Percentiles rank a stretch among this genome's conserved stretches.
phyloP scores from a whole-genome alignment of 2,329 filamentous ascomycete genomes.

The Trichophyton verrucosum region DNA sequence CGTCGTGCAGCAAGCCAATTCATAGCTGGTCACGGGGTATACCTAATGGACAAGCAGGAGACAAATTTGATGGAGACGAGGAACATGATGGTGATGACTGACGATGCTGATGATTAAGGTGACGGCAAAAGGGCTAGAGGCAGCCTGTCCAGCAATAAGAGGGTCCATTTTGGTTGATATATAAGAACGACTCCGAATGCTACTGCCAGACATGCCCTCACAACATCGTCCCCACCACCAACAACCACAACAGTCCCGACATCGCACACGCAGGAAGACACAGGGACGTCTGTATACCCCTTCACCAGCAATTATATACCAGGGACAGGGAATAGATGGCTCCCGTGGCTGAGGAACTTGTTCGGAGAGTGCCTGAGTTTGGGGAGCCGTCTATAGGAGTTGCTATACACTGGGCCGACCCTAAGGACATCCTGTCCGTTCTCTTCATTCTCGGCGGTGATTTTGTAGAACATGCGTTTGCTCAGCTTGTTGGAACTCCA shows the following conservation, averaged over 20 bases:
- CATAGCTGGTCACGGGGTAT: not conserved
- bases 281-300: not conserved
- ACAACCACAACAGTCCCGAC: no score
- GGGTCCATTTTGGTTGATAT: not conserved
- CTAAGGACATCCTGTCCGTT: not conserved
- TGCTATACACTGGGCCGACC: not conserved
- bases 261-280: not conserved
- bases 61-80: not conserved
- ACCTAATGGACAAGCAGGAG: not conserved
- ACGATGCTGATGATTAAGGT: not conserved
- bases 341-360: not conserved
- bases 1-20: not conserved
- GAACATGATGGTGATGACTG: not conserved
- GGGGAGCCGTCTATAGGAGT: not conserved
- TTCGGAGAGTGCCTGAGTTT: not conserved
- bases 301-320: not conserved
- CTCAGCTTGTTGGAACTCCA: slow-evolving; percentile 19
- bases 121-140: not conserved
- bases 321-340: not conserved
- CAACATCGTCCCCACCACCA: not conserved
- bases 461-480: slow-evolving; percentile 25
- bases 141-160: not conserved
- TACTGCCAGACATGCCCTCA: not conserved
- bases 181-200: not conserved
- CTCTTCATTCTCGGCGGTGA: slow-evolving; percentile 15